These are phyloP conservation scores for Fusarium xylarioides DNA, from an alignment of 2,329 filamentous ascomycete species.

Conservation along the genomic window DNA sequence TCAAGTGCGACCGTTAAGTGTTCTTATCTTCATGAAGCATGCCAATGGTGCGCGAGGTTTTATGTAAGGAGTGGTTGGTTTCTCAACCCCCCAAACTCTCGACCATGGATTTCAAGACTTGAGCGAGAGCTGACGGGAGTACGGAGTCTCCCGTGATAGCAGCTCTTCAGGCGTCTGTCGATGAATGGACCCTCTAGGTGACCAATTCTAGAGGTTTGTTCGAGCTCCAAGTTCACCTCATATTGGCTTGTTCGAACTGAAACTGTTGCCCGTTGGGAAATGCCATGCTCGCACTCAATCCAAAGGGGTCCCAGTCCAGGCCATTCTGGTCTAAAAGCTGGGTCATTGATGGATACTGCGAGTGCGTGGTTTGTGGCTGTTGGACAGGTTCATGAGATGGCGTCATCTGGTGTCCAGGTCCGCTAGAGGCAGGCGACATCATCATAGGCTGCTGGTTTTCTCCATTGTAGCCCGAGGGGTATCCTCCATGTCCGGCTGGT, in stretches of 20 bases:
- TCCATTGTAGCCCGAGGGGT: constrained; percentile 64
- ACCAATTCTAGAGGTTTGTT: constrained; percentile 11
- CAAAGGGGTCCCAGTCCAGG: constrained; percentile 92
- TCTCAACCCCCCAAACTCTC: constrained; percentile 8
- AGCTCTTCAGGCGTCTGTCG: constrained; percentile 24
- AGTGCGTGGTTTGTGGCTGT: constrained; percentile 39
- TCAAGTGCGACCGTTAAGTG: constrained; percentile 36
- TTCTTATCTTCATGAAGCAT: constrained; percentile 20
- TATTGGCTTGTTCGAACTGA: constrained; percentile 72
- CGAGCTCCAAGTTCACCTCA: constrained; percentile 47
- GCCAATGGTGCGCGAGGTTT: constrained; percentile 1
- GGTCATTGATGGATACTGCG: constrained; percentile 70
- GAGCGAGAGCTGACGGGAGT: constrained; percentile 15
- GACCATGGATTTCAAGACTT: constrained; percentile 13
- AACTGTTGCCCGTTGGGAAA: constrained; percentile 83
- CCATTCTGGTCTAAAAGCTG: constrained; percentile 75
- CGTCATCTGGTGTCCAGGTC: constrained; percentile 49
- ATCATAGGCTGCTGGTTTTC: constrained; percentile 54
- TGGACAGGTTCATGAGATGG: constrained; percentile 48
- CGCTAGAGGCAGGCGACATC: constrained; percentile 53
- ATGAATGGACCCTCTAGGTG: constrained; percentile 13
- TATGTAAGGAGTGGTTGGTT: neutral
- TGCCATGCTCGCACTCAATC: constrained; percentile 92
- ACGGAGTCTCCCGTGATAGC: constrained; percentile 5
- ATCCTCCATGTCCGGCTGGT: constrained; percentile 71